These are phyloP conservation scores for Dactylorhiza incarnata DNA, from an alignment of 106 monocot genomes.

Conservation along the genomic window DNA sequence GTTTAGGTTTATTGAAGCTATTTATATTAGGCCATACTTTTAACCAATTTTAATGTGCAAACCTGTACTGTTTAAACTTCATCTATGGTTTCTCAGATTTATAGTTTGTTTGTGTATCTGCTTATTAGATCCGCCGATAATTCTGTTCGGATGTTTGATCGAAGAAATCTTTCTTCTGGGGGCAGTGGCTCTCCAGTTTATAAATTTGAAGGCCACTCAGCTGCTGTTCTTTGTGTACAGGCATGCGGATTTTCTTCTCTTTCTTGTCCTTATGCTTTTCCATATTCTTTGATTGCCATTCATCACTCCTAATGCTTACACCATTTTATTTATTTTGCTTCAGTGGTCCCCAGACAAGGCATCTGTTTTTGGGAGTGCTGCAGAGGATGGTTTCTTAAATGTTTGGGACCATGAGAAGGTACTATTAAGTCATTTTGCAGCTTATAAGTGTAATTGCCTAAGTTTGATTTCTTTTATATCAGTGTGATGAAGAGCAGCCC, in stretches of 20 bases:
- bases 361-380: constrained; percentile 91
- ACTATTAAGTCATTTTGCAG: not conserved
- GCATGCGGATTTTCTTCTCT: constrained; percentile 17
- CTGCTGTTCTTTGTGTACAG: constrained; percentile 95
- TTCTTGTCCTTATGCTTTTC: not conserved
- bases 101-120: not conserved
- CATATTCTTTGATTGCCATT: not conserved
- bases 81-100: not conserved
- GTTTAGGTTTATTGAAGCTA: not conserved
- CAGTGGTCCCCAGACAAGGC: constrained; percentile 93
- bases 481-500: too few relatives aligned
- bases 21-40: not conserved
- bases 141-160: constrained; percentile 86
- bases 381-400: constrained; percentile 78
- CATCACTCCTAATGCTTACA: not conserved
- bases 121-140: constrained; percentile 81
- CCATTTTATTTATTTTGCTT: constrained; percentile 11
- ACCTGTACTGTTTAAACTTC: not conserved
- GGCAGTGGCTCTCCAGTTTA: constrained; percentile 53
- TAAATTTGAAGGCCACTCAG: constrained; percentile 83
- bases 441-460: not conserved
- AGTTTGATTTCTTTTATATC: too few relatives aligned
- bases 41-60: not conserved
- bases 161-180: constrained; percentile 50
- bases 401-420: constrained; percentile 96